Percentiles rank a stretch among this genome's conserved stretches.
phyloP scores from a whole-genome alignment of 257 asterid species.

The Eucommia ulmoides region DNA sequence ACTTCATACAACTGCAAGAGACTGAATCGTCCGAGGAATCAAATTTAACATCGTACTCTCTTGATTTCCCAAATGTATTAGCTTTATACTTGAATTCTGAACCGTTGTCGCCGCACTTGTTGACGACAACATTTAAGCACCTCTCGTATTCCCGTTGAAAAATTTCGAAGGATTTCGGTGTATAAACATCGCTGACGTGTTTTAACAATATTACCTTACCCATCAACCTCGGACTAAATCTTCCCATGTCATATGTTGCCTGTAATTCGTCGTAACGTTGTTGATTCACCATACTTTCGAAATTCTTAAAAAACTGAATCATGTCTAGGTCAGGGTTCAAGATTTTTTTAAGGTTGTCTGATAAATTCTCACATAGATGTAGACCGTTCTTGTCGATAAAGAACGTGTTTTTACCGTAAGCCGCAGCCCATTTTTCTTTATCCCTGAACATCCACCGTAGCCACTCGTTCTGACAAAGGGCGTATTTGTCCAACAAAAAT shows the following conservation, averaged over 20 bases:
- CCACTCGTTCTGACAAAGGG: constrained; percentile 41
- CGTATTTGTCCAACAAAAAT: constrained; percentile 36
- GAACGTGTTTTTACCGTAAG: constrained; percentile 48
- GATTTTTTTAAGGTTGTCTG: not conserved
- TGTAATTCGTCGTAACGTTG: constrained; percentile 33
- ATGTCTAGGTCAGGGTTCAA: constrained; percentile 29
- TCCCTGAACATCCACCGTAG: constrained; percentile 56
- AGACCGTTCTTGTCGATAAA: constrained; percentile 34
- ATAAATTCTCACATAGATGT: constrained; percentile 19
- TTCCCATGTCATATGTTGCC: constrained; percentile 23
- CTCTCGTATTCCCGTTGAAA: constrained; percentile 57
- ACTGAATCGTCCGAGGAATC: constrained; percentile 35
- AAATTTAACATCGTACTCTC: constrained; percentile 29
- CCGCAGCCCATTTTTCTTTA: constrained; percentile 55
- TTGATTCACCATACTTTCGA: constrained; percentile 33
- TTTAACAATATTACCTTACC: constrained; percentile 39
- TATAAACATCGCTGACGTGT: constrained; percentile 35
- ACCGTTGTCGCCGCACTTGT: constrained; percentile 35
- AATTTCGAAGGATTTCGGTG: constrained; percentile 41
- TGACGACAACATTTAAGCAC: constrained; percentile 33
- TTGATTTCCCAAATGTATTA: constrained; percentile 39
- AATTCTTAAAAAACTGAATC: constrained; percentile 38
- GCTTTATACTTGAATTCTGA: constrained; percentile 39
- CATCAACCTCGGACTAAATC: constrained; percentile 38
- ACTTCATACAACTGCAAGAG: constrained; percentile 57